A percentile compares a stretch with the other conserved stretches of the same genome.
These are phyloP conservation scores for Apiotrichum mycotoxinovorans DNA, from an alignment of 1,284 basidiomycete genomes.

Conservation along the genomic window DNA sequence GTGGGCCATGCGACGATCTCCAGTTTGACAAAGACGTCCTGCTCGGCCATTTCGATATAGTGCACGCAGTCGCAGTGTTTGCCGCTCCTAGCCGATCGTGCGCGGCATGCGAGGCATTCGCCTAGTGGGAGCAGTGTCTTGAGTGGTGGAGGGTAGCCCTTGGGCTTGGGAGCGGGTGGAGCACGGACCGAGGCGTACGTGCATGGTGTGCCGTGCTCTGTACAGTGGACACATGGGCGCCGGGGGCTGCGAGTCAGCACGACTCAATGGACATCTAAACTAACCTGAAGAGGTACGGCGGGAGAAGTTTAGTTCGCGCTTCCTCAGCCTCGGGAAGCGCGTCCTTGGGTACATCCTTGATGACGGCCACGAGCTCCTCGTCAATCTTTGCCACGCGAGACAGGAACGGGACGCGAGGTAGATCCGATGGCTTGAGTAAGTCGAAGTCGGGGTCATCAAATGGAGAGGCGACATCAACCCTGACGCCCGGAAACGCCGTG, in stretches of 20 bases:
- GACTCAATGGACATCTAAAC: background rate
- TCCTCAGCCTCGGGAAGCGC: background rate
- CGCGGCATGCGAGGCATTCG: slow-evolving; percentile 2
- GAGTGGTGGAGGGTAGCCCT: background rate
- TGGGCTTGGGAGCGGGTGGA: background rate
- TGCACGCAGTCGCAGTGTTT: background rate
- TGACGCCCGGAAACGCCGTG: background rate
- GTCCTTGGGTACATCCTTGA: background rate
- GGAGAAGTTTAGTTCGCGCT: background rate
- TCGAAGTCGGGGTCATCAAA: background rate
- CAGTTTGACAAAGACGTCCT: background rate
- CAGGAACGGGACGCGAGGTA: slow-evolving; percentile 9
- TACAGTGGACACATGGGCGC: background rate
- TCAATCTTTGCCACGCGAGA: background rate
- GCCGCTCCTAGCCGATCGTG: background rate
- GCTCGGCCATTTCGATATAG: background rate
- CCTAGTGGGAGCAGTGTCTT: background rate
- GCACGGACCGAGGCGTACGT: background rate
- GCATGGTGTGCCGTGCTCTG: background rate
- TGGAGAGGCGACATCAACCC: background rate
- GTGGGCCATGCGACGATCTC: background rate
- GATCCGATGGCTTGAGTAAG: background rate
- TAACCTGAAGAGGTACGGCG: slow-evolving; percentile 9
- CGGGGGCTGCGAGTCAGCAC: slow-evolving; percentile 3
- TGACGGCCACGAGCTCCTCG: background rate